Percentiles rank a stretch among this genome's conserved stretches.
phyloP scores from a whole-genome alignment of 179 eudicot species.

The Beta corolliflora region DNA sequence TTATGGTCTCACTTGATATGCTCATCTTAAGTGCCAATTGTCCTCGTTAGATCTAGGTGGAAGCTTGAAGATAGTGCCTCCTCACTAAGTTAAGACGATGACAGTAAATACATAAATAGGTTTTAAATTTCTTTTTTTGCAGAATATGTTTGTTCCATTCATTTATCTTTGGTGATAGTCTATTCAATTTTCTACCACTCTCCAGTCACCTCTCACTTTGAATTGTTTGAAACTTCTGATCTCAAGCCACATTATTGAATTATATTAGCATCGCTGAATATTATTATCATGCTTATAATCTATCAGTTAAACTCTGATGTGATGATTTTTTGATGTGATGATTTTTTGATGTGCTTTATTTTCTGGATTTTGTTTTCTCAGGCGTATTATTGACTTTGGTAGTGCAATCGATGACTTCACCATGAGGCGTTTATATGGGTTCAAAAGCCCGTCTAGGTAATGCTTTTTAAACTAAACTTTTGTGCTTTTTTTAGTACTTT shows the following conservation, averaged over 20 bases:
- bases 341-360: not conserved
- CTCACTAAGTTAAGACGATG: constrained; percentile 4
- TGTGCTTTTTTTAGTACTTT: not conserved
- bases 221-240: not conserved
- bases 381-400: constrained; percentile 99
- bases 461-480: not conserved
- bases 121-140: not conserved
- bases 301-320: not conserved
- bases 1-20: too few species aligned
- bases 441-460: constrained; percentile 91
- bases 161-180: not conserved
- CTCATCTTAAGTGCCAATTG: not conserved
- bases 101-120: not conserved
- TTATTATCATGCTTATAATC: not conserved
- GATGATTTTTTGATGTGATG: too few species aligned
- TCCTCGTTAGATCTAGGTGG: not conserved
- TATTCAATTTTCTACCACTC: not conserved
- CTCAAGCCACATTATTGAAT: not conserved
- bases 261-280: not conserved
- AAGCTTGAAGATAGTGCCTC: constrained; percentile 9
- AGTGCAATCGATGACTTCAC: constrained; percentile 91
- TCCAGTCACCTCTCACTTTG: not conserved
- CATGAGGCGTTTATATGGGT: constrained; percentile 71
- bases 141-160: not conserved
- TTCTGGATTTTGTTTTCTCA: constrained; percentile 32